phyloP scores from a whole-genome alignment of 2,329 filamentous ascomycete genomes.

The Alternaria panax region DNA sequence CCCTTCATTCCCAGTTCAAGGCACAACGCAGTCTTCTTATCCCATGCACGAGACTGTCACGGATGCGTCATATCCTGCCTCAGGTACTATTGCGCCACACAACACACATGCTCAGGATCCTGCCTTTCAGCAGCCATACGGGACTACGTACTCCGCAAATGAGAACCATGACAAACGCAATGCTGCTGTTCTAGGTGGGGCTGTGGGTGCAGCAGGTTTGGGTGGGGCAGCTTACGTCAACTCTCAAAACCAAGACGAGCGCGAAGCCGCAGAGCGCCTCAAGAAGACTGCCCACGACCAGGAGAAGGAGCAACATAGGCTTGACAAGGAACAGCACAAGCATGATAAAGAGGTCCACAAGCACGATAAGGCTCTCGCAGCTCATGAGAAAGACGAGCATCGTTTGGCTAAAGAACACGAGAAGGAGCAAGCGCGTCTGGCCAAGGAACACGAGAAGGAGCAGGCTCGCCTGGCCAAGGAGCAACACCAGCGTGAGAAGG shows the following conservation, averaged over 20 bases:
- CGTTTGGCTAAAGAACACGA: conserved; percentile 8
- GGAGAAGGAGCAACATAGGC: conserved; percentile 28
- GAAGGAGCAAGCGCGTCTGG: conserved; percentile 21
- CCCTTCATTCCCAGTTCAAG: conserved; percentile 5
- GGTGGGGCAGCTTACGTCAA: conserved; percentile 40
- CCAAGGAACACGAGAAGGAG: conserved; percentile 32
- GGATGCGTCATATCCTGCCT: conserved; percentile 7
- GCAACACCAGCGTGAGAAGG: conserved; percentile 23
- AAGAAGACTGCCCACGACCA: conserved; percentile 24
- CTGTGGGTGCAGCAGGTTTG: conserved; percentile 31
- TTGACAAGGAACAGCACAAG: conserved; percentile 28
- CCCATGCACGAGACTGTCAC: conserved; percentile 15
- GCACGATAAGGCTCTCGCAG: conserved; percentile 16
- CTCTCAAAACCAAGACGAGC: conserved; percentile 40
- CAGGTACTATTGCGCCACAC: conserved; percentile 20
- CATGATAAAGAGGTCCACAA: conserved; percentile 31
- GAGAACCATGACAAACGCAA: conserved; percentile 38
- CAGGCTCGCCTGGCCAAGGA: conserved; percentile 26
- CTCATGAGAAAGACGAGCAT: conserved; percentile 31
- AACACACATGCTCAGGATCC: conserved; percentile 34
- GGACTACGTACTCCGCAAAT: conserved; percentile 22
- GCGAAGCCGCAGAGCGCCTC: conserved; percentile 37
- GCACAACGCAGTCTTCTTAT: conserved; percentile 7
- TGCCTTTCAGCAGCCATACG: conserved; percentile 27
- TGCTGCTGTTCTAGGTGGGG: conserved; percentile 32